phyloP scores from a whole-genome alignment of 2,329 filamentous ascomycete species.

The Magnaporthiopsis rhizophila region DNA sequence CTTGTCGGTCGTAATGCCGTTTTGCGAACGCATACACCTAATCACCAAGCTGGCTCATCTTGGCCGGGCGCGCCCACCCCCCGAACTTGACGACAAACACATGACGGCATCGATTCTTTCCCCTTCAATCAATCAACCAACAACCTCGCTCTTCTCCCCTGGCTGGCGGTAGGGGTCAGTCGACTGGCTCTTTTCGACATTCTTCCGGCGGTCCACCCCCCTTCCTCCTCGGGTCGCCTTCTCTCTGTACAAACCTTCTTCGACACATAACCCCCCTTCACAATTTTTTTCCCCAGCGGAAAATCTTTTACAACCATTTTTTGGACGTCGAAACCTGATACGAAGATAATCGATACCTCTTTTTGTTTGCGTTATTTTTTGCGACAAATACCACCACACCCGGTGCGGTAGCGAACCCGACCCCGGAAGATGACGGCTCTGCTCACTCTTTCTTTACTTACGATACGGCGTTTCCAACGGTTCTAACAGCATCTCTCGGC shows the following conservation, averaged over 20 bases:
- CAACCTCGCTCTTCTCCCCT: conserved; percentile 20
- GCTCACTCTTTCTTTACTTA: conserved; percentile 22
- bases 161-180: conserved; percentile 23
- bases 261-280: conserved; percentile 20
- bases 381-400: conserved; percentile 16
- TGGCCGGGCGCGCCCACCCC: conserved; percentile 33
- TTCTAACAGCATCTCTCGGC: conserved; percentile 37
- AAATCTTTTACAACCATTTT: conserved; percentile 16
- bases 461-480: conserved; percentile 35
- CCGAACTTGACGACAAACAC: conserved; percentile 24
- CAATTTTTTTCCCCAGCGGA: conserved; percentile 18
- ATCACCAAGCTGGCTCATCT: conserved; percentile 34
- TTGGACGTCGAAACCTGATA: conserved; percentile 21
- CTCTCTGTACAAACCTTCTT: conserved; percentile 24
- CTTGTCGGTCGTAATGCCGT: conserved; percentile 20
- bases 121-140: conserved; percentile 9
- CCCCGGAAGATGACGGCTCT: conserved; percentile 30
- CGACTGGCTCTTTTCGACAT: conserved; percentile 21
- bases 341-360: conserved; percentile 25
- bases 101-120: conserved; percentile 34
- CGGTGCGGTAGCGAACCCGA: conserved; percentile 27
- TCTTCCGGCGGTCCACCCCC: conserved; percentile 10
- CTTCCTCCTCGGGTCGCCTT: conserved; percentile 12
- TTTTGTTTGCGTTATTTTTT: conserved; percentile 17
- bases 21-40: conserved; percentile 9